A percentile compares a stretch with the other conserved stretches of the same genome.
Conservation (phyloP, 2,329 filamentous ascomycete genomes). For the Xylaria multiplex region DNA sequence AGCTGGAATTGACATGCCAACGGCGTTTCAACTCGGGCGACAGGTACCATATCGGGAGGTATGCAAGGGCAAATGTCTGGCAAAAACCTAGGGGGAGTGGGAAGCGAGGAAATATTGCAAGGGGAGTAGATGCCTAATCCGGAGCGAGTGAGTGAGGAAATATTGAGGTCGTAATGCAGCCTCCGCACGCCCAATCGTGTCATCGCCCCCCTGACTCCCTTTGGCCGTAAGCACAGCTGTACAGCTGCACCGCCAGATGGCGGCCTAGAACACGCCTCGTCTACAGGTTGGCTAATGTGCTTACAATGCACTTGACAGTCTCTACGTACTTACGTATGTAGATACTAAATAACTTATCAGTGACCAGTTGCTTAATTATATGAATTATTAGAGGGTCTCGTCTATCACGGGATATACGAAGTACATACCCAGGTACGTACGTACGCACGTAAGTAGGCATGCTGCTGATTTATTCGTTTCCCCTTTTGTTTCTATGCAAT, state of each 20-base stretch:
- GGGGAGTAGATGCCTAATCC: too few species aligned
- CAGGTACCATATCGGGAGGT: background rate
- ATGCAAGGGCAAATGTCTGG: background rate
- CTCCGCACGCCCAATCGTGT: conserved; percentile 3
- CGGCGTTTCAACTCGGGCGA: background rate
- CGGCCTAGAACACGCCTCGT: conserved; percentile 10
- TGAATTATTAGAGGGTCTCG: background rate
- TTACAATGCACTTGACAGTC: too few species aligned
- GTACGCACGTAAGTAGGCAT: background rate
- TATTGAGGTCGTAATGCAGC: conserved; percentile 12
- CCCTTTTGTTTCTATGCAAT: background rate
- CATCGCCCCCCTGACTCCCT: background rate
- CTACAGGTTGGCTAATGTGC: background rate
- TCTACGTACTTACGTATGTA: background rate
- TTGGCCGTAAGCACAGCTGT: conserved; percentile 15
- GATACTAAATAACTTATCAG: background rate
- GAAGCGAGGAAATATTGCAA: too few species aligned
- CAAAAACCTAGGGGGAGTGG: too few species aligned
- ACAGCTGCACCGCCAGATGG: conserved; percentile 12
- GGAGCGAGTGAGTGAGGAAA: background rate
- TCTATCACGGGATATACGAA: background rate
- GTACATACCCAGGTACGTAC: background rate
- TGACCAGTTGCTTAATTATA: background rate
- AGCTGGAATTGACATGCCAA: background rate
- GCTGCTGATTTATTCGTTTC: background rate